Evolutionary conservation across 2,329 filamentous ascomycete genomes (phyloP).

Genomic region (Colletotrichum navitas): DNA sequence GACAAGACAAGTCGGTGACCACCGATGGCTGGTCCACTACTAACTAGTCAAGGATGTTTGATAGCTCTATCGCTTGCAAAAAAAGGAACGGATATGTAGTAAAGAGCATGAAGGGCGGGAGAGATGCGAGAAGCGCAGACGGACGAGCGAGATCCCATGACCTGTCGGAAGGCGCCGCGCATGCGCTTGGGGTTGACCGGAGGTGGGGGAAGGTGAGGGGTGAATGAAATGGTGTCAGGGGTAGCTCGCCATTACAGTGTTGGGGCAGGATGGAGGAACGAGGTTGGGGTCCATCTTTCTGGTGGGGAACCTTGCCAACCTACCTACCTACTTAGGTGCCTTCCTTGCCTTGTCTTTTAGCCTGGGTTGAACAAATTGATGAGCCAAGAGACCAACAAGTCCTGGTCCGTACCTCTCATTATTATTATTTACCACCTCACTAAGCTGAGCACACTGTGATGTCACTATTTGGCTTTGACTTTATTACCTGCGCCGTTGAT

Average conservation of each 20-base stretch:
- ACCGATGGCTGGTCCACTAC: constrained; percentile 37
- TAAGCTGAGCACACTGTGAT: too few species aligned
- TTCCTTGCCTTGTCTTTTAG: background rate
- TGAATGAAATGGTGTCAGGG: background rate
- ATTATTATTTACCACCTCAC: background rate
- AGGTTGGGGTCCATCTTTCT: background rate
- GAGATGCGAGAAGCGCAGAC: constrained; percentile 16
- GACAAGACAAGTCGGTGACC: constrained; percentile 29
- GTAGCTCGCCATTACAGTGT: constrained; percentile 2
- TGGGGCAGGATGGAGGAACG: background rate
- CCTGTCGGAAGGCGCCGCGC: constrained; percentile 38
- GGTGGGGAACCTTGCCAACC: background rate
- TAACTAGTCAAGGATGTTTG: constrained; percentile 11
- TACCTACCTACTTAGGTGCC: background rate
- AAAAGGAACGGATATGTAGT: constrained; percentile 15
- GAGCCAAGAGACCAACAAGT: background rate
- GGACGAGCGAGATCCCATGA: constrained; percentile 33
- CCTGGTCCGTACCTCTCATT: background rate
- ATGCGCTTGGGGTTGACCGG: background rate
- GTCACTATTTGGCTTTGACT: background rate
- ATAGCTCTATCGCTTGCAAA: constrained; percentile 27
- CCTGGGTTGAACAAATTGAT: background rate
- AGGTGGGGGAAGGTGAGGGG: constrained; percentile 1
- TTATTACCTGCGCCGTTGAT: background rate
- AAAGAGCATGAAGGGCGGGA: constrained; percentile 19